Evolutionary conservation across 495 filamentous ascomycete species (phyloP), one percentile per base, ranked within the genome.

Genomic region (Haplographium delicatum): DNA sequence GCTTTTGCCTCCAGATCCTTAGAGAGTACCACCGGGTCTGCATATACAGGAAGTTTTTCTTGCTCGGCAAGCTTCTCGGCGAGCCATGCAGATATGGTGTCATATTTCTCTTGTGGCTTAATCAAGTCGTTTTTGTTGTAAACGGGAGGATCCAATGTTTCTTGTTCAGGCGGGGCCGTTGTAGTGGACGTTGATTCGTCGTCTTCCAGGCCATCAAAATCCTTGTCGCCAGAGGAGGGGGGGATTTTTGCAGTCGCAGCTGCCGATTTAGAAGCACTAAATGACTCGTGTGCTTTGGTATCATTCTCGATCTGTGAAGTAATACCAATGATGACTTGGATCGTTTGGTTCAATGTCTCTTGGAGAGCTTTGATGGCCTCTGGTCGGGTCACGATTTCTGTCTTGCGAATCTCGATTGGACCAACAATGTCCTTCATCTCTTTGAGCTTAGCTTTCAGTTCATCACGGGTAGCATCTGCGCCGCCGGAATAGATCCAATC

Each of bases 401-500:
- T 76, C 47, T 81, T 78, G 26, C 88, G 74, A 64, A 74, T 76
- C 49, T 85, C 69, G 20, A 91, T 75, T 3, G 86, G 86, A 18
- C 73, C 72, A 40, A 86, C 82, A 51, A 91, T 75, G 45, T 78
- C 75, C 60, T 85, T 83, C 35, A 93, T 75, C 31, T 75, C 77
- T 62, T 85, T 83, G 33, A 94, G 76, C 49, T 80, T 83, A 22
- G 75, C 73, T 62, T 81, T 84, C 63, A 96, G 76, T 18, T 80
- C 82, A 2, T 83, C 76, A 19, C 79, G 80, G 31, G 79, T 69
- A 0, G 93, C 89, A 44, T 87, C 78, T 5, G 78, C 81, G 35
- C 91, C 89, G 44, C 91, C 88, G 28, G 76, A 85, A 62, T 95
- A 95, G 26, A 98, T 79, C 91, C 93, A 97, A 28, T 95, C 89